A percentile compares a stretch with the other conserved stretches of the same genome.
These are phyloP conservation scores for Talaromyces verruculosus DNA, from an alignment of 2,329 filamentous ascomycete genomes.

Conservation along the genomic window DNA sequence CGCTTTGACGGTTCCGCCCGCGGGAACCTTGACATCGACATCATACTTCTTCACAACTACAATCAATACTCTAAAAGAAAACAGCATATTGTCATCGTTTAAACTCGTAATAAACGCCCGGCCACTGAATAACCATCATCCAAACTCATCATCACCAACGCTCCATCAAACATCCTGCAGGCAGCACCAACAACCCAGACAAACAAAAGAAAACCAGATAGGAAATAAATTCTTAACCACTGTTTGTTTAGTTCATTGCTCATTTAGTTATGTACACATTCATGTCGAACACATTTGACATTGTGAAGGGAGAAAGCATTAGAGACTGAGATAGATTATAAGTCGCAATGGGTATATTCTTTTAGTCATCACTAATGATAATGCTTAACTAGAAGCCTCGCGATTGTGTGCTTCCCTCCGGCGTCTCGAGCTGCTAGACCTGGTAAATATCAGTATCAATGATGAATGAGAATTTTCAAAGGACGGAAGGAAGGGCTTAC, in stretches of 20 bases:
- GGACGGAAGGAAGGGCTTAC: conserved; percentile 59
- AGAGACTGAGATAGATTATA: conserved; percentile 8
- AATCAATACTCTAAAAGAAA: not conserved
- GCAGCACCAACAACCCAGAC: not conserved
- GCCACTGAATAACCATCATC: conserved; percentile 1
- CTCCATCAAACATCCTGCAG: not conserved
- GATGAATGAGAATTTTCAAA: not conserved
- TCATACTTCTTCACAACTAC: not conserved
- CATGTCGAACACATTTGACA: conserved; percentile 16
- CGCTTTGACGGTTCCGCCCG: not conserved
- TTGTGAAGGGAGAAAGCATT: conserved; percentile 10
- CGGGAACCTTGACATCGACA: not conserved
- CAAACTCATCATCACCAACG: conserved; percentile 6
- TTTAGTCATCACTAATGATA: conserved; percentile 1
- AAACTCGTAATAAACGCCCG: conserved; percentile 8
- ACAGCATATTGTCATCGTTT: not conserved
- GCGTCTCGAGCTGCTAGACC: conserved; percentile 22
- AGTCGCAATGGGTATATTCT: conserved; percentile 14
- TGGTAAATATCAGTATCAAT: conserved; percentile 11
- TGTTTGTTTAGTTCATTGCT: conserved; percentile 15
- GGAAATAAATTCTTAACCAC: not conserved
- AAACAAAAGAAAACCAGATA: conserved; percentile 5
- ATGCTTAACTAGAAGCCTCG: conserved; percentile 8
- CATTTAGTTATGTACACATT: conserved; percentile 21
- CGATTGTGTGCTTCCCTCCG: conserved; percentile 20